Conservation (phyloP, 129 eudicot genomes). For the Gnaphalium uliginosum region DNA sequence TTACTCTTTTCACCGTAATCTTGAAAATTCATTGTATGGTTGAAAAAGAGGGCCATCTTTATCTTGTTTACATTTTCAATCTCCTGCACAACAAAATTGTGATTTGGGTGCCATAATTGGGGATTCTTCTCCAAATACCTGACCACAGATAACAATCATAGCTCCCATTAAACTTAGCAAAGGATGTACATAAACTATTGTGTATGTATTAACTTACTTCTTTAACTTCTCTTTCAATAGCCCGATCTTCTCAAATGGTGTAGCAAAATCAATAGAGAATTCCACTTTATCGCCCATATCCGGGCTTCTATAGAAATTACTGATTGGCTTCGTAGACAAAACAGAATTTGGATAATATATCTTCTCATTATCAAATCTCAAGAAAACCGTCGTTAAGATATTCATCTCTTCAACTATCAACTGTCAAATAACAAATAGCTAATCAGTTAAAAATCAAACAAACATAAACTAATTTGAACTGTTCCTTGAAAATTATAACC, state of each 20-base stretch:
- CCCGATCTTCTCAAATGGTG: slow-evolving; percentile 73
- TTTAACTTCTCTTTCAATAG: slow-evolving; percentile 61
- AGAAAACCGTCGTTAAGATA: slow-evolving; percentile 74
- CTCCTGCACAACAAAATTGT: slow-evolving; percentile 74
- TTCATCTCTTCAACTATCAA: slow-evolving; percentile 97
- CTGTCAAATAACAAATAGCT: slow-evolving; percentile 38
- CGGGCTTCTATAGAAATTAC: slow-evolving; percentile 91
- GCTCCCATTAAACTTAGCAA: not conserved
- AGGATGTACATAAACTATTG: not conserved
- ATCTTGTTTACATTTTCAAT: slow-evolving; percentile 87
- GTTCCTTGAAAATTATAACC: not conserved
- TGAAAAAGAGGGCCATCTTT: slow-evolving; percentile 67
- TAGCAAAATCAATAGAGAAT: slow-evolving; percentile 74
- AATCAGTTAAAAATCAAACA: slow-evolving; percentile 6
- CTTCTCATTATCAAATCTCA: slow-evolving; percentile 75
- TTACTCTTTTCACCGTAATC: slow-evolving; percentile 56
- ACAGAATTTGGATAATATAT: slow-evolving; percentile 80
- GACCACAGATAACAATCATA: slow-evolving; percentile 4
- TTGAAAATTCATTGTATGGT: slow-evolving; percentile 91
- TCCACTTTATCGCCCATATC: slow-evolving; percentile 79
- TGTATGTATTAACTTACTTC: slow-evolving; percentile 51
- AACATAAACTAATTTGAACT: not conserved
- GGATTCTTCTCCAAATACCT: slow-evolving; percentile 83
- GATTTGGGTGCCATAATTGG: slow-evolving; percentile 81
- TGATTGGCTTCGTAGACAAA: slow-evolving; percentile 79